Evolutionary conservation across 805 yeast genomes (phyloP).

Genomic region (Isabelozyma pseudorhagii): DNA sequence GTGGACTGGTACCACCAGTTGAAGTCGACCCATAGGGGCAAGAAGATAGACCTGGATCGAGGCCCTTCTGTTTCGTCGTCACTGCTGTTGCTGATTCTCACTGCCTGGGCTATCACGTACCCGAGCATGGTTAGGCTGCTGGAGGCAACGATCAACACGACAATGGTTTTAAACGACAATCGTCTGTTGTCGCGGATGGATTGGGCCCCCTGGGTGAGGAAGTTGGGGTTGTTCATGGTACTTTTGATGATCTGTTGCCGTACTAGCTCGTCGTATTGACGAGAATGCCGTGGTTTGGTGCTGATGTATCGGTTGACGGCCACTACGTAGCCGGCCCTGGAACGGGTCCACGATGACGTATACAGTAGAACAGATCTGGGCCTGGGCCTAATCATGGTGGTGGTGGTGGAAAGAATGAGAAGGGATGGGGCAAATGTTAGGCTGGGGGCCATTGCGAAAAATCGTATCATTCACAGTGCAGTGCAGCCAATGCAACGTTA

Average conservation of each 20-base stretch:
- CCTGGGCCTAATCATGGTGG: background rate
- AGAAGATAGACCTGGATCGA: constrained; percentile 12
- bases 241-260: constrained; percentile 8
- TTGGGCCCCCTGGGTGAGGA: constrained; percentile 1
- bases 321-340: background rate
- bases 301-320: too few species aligned
- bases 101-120: constrained; percentile 17
- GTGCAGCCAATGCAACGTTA: background rate
- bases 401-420: background rate
- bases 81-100: constrained; percentile 6
- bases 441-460: background rate
- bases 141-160: constrained; percentile 16
- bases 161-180: constrained; percentile 17
- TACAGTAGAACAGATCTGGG: background rate
- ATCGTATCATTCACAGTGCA: background rate
- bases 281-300: too few species aligned
- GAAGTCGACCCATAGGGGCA: constrained; percentile 22
- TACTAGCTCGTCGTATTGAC: constrained; percentile 10
- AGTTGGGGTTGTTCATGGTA: constrained; percentile 8
- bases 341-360: background rate
- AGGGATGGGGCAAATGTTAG: background rate
- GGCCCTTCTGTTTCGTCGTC: constrained; percentile 2
- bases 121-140: constrained; percentile 20
- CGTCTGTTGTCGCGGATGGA: constrained; percentile 2
- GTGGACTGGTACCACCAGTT: constrained; percentile 23